phyloP scores from a whole-genome alignment of 176 grass and related monocot genomes.

The Hordeum vulgare region MorexV3_pseudomolecules_assembly NC_058519.1:330541957-330542456 shows the following conservation, averaged over 20 bases:
- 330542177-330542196: no score
- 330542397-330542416: neutral
- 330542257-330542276: neutral
- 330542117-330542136: neutral
- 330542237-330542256: neutral
- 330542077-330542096: neutral
- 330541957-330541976: no score
- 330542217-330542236: neutral
- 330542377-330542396: neutral
- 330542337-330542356: neutral
- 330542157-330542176: no score
- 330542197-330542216: neutral
- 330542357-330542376: neutral
- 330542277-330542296: neutral
- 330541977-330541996: no score
- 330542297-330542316: neutral
- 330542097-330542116: neutral
- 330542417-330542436: neutral
- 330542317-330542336: neutral
- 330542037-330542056: neutral
- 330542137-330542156: no score
- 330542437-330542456: no score
- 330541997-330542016: no score
- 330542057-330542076: neutral
- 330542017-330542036: no score